These are phyloP conservation scores for Globisporangium splendens DNA, from an alignment of 352 stramenopile genomes.

Conservation along the genomic window DNA sequence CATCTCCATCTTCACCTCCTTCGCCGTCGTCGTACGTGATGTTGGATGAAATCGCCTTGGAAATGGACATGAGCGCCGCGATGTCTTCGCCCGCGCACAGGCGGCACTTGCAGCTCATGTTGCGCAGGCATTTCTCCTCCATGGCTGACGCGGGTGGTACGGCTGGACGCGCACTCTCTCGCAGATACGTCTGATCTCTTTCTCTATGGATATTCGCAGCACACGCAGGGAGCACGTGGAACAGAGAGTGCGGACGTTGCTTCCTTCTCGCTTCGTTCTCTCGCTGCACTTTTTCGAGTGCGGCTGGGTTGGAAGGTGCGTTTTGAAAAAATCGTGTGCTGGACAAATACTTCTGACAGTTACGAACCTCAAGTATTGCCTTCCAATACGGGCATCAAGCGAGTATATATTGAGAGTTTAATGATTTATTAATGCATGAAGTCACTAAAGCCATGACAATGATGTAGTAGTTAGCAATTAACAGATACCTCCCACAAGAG, in stretches of 20 bases:
- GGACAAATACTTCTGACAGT: too few species aligned
- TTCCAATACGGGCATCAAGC: not conserved
- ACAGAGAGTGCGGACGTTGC: too few species aligned
- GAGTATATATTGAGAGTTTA: too few species aligned
- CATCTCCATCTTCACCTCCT: constrained; percentile 7
- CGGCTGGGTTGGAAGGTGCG: not conserved
- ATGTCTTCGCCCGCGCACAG: constrained; percentile 83
- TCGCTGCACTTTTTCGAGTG: constrained; percentile 6
- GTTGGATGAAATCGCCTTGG: constrained; percentile 77
- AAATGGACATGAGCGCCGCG: constrained; percentile 68
- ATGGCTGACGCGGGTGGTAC: constrained; percentile 19
- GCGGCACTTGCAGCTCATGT: constrained; percentile 83
- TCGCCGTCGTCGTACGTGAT: constrained; percentile 54
- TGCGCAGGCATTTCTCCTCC: constrained; percentile 80
- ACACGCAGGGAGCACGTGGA: too few species aligned
- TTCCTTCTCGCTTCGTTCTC: constrained; percentile 5
- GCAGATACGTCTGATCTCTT: not conserved
- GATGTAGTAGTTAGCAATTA: too few species aligned
- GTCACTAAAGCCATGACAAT: too few species aligned
- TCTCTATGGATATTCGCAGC: too few species aligned
- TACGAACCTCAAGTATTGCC: too few species aligned
- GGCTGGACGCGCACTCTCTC: not conserved
- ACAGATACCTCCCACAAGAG: too few species aligned
- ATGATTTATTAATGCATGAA: too few species aligned
- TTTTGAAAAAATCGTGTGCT: too few species aligned